A percentile compares a stretch with the other conserved stretches of the same genome.
phyloP scores from a whole-genome alignment of 805 yeast species.

The Nakazawaea sp. region DNA sequence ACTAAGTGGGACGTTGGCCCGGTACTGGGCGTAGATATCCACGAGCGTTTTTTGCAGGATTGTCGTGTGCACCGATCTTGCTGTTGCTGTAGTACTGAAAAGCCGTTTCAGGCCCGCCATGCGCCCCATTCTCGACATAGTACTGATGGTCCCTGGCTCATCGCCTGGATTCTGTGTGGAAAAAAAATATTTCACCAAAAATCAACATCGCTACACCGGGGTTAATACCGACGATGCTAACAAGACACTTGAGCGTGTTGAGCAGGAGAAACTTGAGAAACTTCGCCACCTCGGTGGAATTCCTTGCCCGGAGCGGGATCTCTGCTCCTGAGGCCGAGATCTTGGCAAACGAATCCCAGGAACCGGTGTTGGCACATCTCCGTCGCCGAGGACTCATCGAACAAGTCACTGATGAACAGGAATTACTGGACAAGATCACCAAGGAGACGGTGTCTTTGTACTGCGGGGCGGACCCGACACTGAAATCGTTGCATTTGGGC shows the following conservation, averaged over 20 bases:
- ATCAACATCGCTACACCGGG: too few species aligned
- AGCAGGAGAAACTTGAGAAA: too few species aligned
- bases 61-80: slow-evolving; percentile 4
- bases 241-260: too few species aligned
- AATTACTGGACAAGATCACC: slow-evolving; percentile 12
- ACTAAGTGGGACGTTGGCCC: slow-evolving; percentile 17
- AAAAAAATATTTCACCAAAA: too few species aligned
- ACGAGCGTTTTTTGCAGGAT: slow-evolving; percentile 17
- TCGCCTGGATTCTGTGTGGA: too few species aligned
- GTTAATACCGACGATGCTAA: too few species aligned
- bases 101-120: too few species aligned
- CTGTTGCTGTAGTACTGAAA: not conserved
- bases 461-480: slow-evolving; percentile 97
- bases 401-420: slow-evolving; percentile 25
- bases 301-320: too few species aligned
- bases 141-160: not conserved
- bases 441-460: slow-evolving; percentile 50
- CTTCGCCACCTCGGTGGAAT: too few species aligned
- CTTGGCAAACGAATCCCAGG: slow-evolving; percentile 21
- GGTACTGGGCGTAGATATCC: slow-evolving; percentile 17
- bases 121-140: not conserved
- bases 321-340: too few species aligned
- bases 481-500: slow-evolving; percentile 83
- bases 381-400: slow-evolving; percentile 41
- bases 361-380: slow-evolving; percentile 33